Base-by-base conservation (phyloP, 441 rosid species). In the Adansonia rubrostipa region DNA sequence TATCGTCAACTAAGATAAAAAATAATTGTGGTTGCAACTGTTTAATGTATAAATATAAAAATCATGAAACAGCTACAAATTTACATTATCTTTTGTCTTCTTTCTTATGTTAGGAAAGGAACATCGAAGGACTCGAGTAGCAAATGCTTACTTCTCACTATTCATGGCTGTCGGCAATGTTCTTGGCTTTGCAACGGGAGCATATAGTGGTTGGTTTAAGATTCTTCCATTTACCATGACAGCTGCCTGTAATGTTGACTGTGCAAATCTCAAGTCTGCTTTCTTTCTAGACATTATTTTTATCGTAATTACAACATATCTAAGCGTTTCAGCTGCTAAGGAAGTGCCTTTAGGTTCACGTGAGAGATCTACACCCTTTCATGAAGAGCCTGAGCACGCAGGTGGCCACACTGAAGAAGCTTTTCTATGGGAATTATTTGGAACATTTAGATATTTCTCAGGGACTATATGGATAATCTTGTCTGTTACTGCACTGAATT, bases 231-330 rank as follows among this genome's bases (percentile, higher is more conserved):
- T 96, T 77, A 93, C 98, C 4, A 70, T 82, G 73, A 90, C 97
- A 7, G 28, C 83, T 76, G 99, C 93, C 53, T 94, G 99, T 83
- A 75, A 90, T 81, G 82, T 76, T 57, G 91, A 93, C 84, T 92
- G 97, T 77, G 98, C 98, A 85, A 96, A 94, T 88, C 93, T 93
- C 86, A 96, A 96, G 88, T 89, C 98, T 78, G 98, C 98, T 22
- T 96, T 96, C 91, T 86, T 89, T 80, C 85, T 93, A 79, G 98
- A 96, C 53, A 78, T 96, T 65, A 78, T 80, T 80, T 94, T 88
- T 85, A 92, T 96, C 74, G 89, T 81, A 73, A 80, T 91, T 65
- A 93, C 97, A 80, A 87, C 98, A 40, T 82, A 80, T 79, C 9
- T 90, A 79, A 96, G 99, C 54, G 14, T 90, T 76, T 62, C 87